phyloP scores from a whole-genome alignment of 2,329 filamentous ascomycete genomes.

The Talaromyces albobiverticillius region DNA sequence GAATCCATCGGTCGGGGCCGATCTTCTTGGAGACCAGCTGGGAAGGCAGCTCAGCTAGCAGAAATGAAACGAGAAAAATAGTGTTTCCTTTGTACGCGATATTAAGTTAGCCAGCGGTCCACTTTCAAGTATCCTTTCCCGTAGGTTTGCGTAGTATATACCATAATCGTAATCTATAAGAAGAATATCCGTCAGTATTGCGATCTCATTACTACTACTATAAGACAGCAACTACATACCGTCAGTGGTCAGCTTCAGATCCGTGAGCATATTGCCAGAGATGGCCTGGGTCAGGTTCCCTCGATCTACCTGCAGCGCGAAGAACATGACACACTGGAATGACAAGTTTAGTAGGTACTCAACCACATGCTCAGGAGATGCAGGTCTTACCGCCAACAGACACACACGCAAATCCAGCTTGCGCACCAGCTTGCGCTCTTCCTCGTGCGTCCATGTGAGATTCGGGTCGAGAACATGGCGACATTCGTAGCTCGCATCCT shows the following conservation, averaged over 20 bases:
- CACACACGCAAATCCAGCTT: conserved; percentile 20
- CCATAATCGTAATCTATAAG: neutral
- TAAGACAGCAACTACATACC: neutral
- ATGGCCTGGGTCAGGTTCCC: conserved; percentile 7
- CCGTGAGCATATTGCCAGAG: neutral
- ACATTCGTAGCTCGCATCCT: conserved; percentile 40
- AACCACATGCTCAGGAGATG: neutral
- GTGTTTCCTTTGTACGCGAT: conserved; percentile 51
- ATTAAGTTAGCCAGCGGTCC: conserved; percentile 24
- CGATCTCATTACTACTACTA: neutral
- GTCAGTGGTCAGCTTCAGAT: conserved; percentile 3
- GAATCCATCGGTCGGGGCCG: conserved; percentile 45
- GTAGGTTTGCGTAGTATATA: neutral
- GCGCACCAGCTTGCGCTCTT: conserved; percentile 38
- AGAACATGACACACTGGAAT: conserved; percentile 3
- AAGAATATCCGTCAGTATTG: neutral
- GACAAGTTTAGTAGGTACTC: neutral
- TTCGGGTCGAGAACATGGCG: conserved; percentile 47
- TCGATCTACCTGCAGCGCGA: conserved; percentile 6
- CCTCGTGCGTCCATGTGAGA: conserved; percentile 42
- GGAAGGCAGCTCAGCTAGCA: conserved; percentile 58
- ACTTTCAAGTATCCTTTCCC: neutral
- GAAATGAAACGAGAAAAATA: conserved; percentile 53
- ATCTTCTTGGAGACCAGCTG: conserved; percentile 60
- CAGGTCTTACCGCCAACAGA: conserved; percentile 22